These are phyloP conservation scores for Tolypocladium ovalisporum DNA, from an alignment of 2,329 filamentous ascomycete genomes.

Conservation along the genomic window DNA sequence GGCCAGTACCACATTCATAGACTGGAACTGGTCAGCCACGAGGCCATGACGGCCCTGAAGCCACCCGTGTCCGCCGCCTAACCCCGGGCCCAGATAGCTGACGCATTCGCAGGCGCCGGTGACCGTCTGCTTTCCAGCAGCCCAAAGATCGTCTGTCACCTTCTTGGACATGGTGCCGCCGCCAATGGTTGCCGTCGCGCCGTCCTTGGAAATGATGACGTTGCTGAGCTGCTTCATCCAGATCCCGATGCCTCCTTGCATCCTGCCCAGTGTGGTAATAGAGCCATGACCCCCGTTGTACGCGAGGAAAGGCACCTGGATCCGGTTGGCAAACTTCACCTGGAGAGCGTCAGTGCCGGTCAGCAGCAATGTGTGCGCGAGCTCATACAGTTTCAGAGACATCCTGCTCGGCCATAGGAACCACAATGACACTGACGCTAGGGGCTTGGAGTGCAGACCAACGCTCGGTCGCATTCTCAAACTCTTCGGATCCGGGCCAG, in stretches of 20 bases:
- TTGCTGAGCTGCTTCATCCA: constrained; percentile 31
- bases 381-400: too few species aligned
- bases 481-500: too few species aligned
- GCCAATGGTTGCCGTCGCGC: constrained; percentile 32
- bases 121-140: constrained; percentile 37
- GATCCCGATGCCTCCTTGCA: constrained; percentile 40
- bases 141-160: constrained; percentile 37
- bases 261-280: constrained; percentile 33
- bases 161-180: constrained; percentile 35
- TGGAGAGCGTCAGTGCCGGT: too few species aligned
- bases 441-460: too few species aligned
- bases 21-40: too few species aligned
- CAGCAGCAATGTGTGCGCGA: too few species aligned
- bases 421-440: too few species aligned
- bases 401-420: too few species aligned
- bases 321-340: too few species aligned
- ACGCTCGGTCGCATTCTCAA: too few species aligned
- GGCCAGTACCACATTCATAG: too few species aligned
- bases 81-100: constrained; percentile 33
- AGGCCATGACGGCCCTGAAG: constrained; percentile 43
- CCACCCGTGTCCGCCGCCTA: constrained; percentile 48
- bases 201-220: constrained; percentile 29
- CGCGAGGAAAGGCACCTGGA: constrained; percentile 42
- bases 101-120: constrained; percentile 43
- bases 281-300: constrained; percentile 41